Percentiles rank a stretch among this genome's conserved stretches.
These are phyloP conservation scores for Aureobasidium melanogenum DNA, from an alignment of 2,329 filamentous ascomycete genomes.

Conservation along the genomic window DNA sequence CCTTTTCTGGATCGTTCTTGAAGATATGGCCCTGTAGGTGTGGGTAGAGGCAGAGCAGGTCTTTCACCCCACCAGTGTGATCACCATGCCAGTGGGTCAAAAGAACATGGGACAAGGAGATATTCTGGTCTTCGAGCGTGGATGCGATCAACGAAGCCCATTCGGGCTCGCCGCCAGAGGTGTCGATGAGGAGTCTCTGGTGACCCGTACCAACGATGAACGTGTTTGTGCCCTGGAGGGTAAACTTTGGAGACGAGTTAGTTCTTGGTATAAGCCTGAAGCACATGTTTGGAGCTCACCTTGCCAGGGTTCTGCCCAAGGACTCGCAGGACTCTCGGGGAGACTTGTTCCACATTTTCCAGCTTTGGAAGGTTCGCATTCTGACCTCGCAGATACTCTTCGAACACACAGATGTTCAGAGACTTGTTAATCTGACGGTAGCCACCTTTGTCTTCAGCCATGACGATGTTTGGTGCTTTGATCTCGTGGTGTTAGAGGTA, in stretches of 20 bases:
- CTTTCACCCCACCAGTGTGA: constrained; percentile 34
- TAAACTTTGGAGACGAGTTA: constrained; percentile 21
- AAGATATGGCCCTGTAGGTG: not conserved
- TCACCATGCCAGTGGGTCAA: constrained; percentile 39
- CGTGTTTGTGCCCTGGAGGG: constrained; percentile 34
- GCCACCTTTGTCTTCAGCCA: constrained; percentile 17
- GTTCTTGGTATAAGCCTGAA: too few species aligned
- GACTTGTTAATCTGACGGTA: constrained; percentile 21
- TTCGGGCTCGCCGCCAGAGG: constrained; percentile 25
- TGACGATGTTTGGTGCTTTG: not conserved
- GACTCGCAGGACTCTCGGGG: constrained; percentile 17
- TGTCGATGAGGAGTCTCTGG: constrained; percentile 30
- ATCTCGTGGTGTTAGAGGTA: too few species aligned
- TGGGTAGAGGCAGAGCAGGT: constrained; percentile 25
- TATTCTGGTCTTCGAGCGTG: constrained; percentile 22
- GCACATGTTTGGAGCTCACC: not conserved
- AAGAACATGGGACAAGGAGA: constrained; percentile 34
- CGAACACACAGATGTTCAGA: constrained; percentile 17
- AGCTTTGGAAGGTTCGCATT: constrained; percentile 15
- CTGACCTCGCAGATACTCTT: constrained; percentile 20
- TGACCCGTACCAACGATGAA: constrained; percentile 32
- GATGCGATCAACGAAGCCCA: constrained; percentile 28
- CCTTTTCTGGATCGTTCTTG: not conserved
- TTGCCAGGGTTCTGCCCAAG: constrained; percentile 21
- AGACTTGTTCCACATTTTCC: constrained; percentile 17